These are phyloP conservation scores for Cryptococcus neoformans DNA, from an alignment of 1,284 basidiomycete species.

Conservation along the genomic window DNA sequence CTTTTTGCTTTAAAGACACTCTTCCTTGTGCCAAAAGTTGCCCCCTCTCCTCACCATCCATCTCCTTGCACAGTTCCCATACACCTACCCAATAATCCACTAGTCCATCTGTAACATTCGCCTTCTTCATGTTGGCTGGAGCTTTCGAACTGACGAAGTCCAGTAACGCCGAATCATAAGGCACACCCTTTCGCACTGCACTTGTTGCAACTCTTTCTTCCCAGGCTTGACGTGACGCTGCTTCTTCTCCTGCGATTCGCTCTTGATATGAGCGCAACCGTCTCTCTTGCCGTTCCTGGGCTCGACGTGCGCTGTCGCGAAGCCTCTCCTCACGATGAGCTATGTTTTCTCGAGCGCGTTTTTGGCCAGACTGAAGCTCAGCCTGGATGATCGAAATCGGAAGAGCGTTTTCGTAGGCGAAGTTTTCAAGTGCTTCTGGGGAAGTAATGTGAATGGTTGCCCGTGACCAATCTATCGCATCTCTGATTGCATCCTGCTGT, in stretches of 20 bases:
- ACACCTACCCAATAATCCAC: conserved; percentile 19
- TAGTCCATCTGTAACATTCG: conserved; percentile 10
- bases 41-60: conserved; percentile 7
- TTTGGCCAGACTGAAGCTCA: conserved; percentile 13
- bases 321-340: conserved; percentile 3
- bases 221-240: conserved; percentile 22
- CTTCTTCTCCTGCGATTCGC: conserved; percentile 28
- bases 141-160: conserved; percentile 23
- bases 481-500: conserved; percentile 30
- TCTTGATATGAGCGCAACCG: conserved; percentile 16
- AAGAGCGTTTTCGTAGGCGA: conserved; percentile 35
- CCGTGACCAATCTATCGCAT: conserved; percentile 15
- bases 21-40: conserved; percentile 2
- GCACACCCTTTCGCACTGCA: conserved; percentile 13
- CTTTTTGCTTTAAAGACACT: neutral
- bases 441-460: conserved; percentile 10
- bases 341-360: conserved; percentile 6
- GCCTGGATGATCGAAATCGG: conserved; percentile 15
- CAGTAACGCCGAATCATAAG: conserved; percentile 21
- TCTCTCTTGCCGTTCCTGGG: conserved; percentile 9
- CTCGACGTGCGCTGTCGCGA: conserved; percentile 1
- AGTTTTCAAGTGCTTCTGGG: conserved; percentile 19
- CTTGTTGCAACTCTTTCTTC: conserved; percentile 25
- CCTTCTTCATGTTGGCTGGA: conserved; percentile 6
- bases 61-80: conserved; percentile 9